A percentile compares a stretch with the other conserved stretches of the same genome.
Conservation (phyloP, 768 basidiomycete genomes). For the Leccinum subgranulosum region DNA sequence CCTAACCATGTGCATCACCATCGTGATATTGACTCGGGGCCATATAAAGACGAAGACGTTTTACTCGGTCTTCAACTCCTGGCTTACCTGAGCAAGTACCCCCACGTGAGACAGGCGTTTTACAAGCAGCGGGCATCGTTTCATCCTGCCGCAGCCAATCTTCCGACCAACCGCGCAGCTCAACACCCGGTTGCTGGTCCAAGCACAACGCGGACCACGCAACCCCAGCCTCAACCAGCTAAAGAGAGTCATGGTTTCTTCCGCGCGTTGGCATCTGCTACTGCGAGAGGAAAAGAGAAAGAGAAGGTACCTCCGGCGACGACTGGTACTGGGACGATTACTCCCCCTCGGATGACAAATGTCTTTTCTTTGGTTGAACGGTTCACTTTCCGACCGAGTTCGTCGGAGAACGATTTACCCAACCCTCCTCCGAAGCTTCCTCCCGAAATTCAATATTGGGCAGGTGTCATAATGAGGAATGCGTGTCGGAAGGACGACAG, state of each 20-base stretch:
- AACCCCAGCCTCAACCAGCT: constrained; percentile 15
- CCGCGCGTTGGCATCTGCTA: constrained; percentile 41
- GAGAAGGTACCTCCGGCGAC: constrained; percentile 28
- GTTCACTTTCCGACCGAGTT: constrained; percentile 92
- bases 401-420: constrained; percentile 69
- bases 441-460: constrained; percentile 96
- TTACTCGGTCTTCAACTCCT: constrained; percentile 87
- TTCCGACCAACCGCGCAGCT: constrained; percentile 30
- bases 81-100: constrained; percentile 96
- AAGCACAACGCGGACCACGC: constrained; percentile 19
- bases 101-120: constrained; percentile 94
- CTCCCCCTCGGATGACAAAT: constrained; percentile 62
- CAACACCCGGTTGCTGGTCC: constrained; percentile 26
- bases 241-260: constrained; percentile 44
- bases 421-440: constrained; percentile 73
- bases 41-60: constrained; percentile 94
- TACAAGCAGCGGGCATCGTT: constrained; percentile 85
- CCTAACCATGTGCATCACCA: constrained; percentile 38
- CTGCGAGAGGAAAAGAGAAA: constrained; percentile 49
- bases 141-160: constrained; percentile 64
- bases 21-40: constrained; percentile 48
- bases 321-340: constrained; percentile 12
- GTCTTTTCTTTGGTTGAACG: constrained; percentile 95
- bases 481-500: constrained; percentile 97
- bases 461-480: constrained; percentile 99